Percentiles rank a stretch among this genome's conserved stretches.
Evolutionary conservation across 257 asterid species (phyloP).

Genomic region (Solanum chiquidenum): DNA sequence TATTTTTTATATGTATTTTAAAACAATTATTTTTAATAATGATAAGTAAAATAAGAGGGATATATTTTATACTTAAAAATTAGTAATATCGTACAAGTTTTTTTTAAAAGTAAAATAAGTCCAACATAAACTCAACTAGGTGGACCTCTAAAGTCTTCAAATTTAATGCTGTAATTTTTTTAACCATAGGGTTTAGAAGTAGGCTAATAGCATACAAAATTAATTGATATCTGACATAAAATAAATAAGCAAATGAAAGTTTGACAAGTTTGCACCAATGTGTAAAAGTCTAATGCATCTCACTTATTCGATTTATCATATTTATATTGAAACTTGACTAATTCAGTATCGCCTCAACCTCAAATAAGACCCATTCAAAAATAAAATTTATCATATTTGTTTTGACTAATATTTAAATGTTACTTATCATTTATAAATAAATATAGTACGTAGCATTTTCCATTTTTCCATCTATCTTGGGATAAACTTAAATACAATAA

Average conservation of each 20-base stretch:
- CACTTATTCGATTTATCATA: background rate
- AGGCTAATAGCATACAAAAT: background rate
- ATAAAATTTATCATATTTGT: no score
- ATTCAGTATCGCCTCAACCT: accelerated
- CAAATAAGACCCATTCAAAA: no score
- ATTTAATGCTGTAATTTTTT: background rate
- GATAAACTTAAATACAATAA: no score
- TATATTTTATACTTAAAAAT: background rate
- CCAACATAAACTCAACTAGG: background rate
- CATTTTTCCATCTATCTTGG: no score
- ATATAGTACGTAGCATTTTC: no score
- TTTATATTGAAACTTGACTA: no score
- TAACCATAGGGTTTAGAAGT: background rate
- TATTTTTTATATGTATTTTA: no score
- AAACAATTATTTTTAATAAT: background rate
- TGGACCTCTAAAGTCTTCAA: background rate
- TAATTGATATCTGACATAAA: background rate
- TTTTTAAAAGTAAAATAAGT: background rate
- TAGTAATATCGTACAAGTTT: background rate
- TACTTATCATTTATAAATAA: no score
- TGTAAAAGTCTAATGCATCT: background rate
- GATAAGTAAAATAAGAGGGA: background rate
- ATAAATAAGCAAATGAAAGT: background rate
- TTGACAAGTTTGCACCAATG: background rate
- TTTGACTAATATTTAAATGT: no score